phyloP scores from a whole-genome alignment of 2,329 filamentous ascomycete species.

The Chalara sp. region DNA sequence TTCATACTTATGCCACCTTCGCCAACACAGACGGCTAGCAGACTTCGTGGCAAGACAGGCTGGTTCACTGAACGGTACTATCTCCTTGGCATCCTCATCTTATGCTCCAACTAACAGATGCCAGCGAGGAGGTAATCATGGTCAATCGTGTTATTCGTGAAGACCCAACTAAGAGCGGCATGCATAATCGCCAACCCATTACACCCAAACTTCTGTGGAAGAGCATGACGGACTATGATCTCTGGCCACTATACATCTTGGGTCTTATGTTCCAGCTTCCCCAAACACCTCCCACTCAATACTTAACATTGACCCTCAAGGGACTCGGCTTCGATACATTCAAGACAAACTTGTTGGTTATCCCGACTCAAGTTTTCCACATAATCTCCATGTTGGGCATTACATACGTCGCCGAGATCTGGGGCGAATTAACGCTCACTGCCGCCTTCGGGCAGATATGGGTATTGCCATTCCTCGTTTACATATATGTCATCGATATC shows the following conservation, averaged over 20 bases:
- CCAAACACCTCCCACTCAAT: constrained; percentile 11
- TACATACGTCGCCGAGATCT: constrained; percentile 39
- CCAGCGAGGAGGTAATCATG: constrained; percentile 55
- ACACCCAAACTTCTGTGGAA: constrained; percentile 38
- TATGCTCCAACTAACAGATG: background rate
- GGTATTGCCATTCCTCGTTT: constrained; percentile 31
- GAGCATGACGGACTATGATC: constrained; percentile 42
- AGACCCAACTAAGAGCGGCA: constrained; percentile 40
- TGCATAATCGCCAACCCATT: constrained; percentile 45
- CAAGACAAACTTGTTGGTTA: constrained; percentile 37
- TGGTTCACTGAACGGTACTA: constrained; percentile 47
- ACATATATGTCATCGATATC: constrained; percentile 13
- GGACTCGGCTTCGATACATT: constrained; percentile 29
- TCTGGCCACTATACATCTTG: constrained; percentile 43
- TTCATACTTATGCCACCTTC: constrained; percentile 11
- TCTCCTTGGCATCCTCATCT: too few relatives aligned
- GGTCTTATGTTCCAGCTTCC: constrained; percentile 26
- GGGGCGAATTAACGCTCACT: constrained; percentile 30
- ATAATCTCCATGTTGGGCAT: constrained; percentile 31
- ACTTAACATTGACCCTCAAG: constrained; percentile 19
- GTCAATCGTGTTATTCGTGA: constrained; percentile 52
- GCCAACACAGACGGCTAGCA: constrained; percentile 21
- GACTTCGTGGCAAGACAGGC: constrained; percentile 51
- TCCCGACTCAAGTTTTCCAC: constrained; percentile 36
- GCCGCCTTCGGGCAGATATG: constrained; percentile 30